A percentile compares a stretch with the other conserved stretches of the same genome.
phyloP scores from a whole-genome alignment of 805 yeast genomes.

The Myxozyma neotropica region DNA sequence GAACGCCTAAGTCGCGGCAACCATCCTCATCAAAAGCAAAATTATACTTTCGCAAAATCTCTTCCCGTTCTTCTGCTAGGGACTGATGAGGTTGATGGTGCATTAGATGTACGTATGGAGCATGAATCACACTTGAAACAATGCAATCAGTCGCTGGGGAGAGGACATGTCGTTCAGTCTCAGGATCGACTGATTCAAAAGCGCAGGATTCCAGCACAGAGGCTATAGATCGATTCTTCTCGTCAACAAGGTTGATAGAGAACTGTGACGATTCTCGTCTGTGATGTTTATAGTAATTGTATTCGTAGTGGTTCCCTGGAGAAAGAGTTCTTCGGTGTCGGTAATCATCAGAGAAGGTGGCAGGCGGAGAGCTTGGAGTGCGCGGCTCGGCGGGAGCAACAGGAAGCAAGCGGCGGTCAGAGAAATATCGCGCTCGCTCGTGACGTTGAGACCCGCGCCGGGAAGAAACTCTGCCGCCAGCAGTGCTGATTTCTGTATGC shows the following conservation, averaged over 20 bases:
- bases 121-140: background rate
- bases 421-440: background rate
- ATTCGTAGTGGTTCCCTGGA: background rate
- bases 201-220: conserved; percentile 1
- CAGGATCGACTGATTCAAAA: background rate
- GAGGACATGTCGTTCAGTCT: background rate
- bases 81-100: conserved; percentile 5
- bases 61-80: conserved; percentile 13
- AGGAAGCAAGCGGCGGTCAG: conserved; percentile 4
- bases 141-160: background rate
- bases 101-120: background rate
- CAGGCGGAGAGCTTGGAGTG: conserved; percentile 3
- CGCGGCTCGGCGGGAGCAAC: conserved; percentile 4
- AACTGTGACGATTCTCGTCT: conserved; percentile 1
- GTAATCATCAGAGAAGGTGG: background rate
- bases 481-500: background rate
- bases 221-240: conserved; percentile 5
- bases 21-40: conserved; percentile 20
- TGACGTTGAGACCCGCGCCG: background rate
- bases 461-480: background rate
- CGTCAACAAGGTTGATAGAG: background rate
- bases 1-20: conserved; percentile 1
- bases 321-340: background rate
- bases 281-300: background rate
- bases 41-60: conserved; percentile 9